Evolutionary conservation across 192 early-diverging fungal species (phyloP), one percentile per base, ranked within the genome.

Genomic region (Coemansia sp.): DNA sequence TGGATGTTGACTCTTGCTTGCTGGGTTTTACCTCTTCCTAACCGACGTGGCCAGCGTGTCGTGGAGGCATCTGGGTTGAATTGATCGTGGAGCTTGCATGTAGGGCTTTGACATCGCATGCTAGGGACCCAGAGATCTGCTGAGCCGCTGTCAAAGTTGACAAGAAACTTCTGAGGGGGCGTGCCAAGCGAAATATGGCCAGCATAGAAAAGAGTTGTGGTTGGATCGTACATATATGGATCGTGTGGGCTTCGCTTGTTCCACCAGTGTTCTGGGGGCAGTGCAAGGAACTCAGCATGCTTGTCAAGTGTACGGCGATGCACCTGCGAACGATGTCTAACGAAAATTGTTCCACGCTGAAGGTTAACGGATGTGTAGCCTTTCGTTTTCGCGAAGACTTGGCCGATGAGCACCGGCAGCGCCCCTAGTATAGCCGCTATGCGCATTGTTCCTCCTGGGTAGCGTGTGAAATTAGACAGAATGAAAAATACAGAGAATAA

Each of bases 101-200:
- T 70, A 14, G 58, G 14, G 43, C 73, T 81, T 39, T 60, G 8
- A 57, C 78, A 81, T 36, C 64, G 66, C 18, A 64, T 30, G 60
- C 78, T 76, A 10, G 91, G 89, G 33, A 93, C 87, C 91, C 91
- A 92, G 43, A 92, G 78, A 63, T 91, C 90, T 26, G 85, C 79
- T 11, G 84, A 88, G 15, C 89, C 90, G 9, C 85, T 92, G 75
- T 92, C 90, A 57, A 88, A 88, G 51, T 88, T 87, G 26, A 89
- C 89, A 15, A 77, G 77, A 62, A 92, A 92, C 12, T 58, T 73
- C 67, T 92, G 89, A 7, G 87, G 85, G 11, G 91, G 89, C 4
- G 86, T 86, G 20, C 86, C 89, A 23, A 89, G 64, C 15, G 75
- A 71, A 63, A 92, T 87, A 48, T 88, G 84, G 5, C 90, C 91